Base-by-base conservation (phyloP, 2,329 filamentous ascomycete genomes). In the Juglanconis juglandina region DNA sequence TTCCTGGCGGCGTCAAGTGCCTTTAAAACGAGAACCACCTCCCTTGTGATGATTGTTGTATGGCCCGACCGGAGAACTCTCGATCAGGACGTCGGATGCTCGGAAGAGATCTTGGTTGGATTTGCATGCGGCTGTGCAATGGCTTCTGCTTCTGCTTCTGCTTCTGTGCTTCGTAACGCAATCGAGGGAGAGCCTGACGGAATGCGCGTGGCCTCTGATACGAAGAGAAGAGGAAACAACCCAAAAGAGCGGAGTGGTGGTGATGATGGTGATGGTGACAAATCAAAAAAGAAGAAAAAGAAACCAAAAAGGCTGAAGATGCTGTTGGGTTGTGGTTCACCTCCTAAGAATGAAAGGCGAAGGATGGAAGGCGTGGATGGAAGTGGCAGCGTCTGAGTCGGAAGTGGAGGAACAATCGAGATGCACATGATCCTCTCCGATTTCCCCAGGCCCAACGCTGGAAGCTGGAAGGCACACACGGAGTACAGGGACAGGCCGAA, bases 41-140 rank as follows among this genome's bases (percentile, higher is more conserved):
- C 17, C 17, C 17, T 17, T 17, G 17, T 49, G 53, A 35, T 1
- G 53, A 47, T 46, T 8, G 24, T 54, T 14, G 9, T 8, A 32
- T n/a, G 10, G 41, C n/a, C 13, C 41, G 8, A 30, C 5, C 32
- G 34, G 37, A n/a, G 10, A n/a, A 14, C 2, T 4, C 32, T 34
- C 3, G 30, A 34, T 24, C 39, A 34, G 24, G 53, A 24, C 30
- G 42, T 53, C 17, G 54, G 44, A 17, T 5, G n/a, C 34, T 46
- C 48, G 32, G 24, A 34, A 53, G 17, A 35, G 17, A 24, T 53
- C 53, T 50, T 50, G 42, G 59, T 48, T 47, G 54, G 42, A 34
- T n/a, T 57, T 6, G 41, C 39, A 42, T 11, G 59, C 42, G 59
- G 59, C 59, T 60, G 54, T 58, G 59, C 49, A 57, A 60, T 55